These are phyloP conservation scores for Penicillium psychrosexuale DNA, from an alignment of 2,329 filamentous ascomycete species.

Conservation along the genomic window DNA sequence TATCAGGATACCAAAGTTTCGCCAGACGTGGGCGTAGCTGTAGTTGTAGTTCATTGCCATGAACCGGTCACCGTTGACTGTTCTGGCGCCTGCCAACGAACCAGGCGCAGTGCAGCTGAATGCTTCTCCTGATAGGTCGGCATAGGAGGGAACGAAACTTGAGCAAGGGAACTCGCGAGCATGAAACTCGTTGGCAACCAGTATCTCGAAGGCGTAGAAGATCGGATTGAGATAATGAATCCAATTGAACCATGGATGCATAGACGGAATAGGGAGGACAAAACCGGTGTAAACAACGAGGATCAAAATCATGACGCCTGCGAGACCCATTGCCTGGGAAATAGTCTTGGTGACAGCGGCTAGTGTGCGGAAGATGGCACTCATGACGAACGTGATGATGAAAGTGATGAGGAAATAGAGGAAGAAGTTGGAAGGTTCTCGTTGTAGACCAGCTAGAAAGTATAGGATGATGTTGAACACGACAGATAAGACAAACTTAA, in stretches of 20 bases:
- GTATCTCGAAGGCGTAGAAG: constrained; percentile 73
- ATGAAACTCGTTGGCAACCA: constrained; percentile 81
- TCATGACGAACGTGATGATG: constrained; percentile 70
- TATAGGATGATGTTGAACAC: constrained; percentile 77
- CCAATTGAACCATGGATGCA: constrained; percentile 78
- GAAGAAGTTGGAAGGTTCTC: constrained; percentile 75
- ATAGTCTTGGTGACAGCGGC: constrained; percentile 68
- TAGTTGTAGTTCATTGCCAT: constrained; percentile 57
- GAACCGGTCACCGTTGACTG: constrained; percentile 60
- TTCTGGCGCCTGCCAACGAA: constrained; percentile 50
- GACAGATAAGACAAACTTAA: constrained; percentile 69
- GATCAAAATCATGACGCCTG: constrained; percentile 47
- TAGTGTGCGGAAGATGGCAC: constrained; percentile 78
- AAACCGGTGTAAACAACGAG: constrained; percentile 51
- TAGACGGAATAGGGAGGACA: constrained; percentile 51
- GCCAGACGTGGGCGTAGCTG: constrained; percentile 59
- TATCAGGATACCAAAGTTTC: constrained; percentile 66
- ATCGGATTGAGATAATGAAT: constrained; percentile 77
- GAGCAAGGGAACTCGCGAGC: constrained; percentile 57
- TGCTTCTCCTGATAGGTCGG: constrained; percentile 32
- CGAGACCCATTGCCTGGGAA: constrained; percentile 54
- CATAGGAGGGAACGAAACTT: constrained; percentile 48
- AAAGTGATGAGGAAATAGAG: constrained; percentile 79
- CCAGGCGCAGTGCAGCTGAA: constrained; percentile 59
- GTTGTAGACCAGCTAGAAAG: constrained; percentile 77